Evolutionary conservation across 306 rosid species (phyloP).

Genomic region (Luffa acutangula): DNA sequence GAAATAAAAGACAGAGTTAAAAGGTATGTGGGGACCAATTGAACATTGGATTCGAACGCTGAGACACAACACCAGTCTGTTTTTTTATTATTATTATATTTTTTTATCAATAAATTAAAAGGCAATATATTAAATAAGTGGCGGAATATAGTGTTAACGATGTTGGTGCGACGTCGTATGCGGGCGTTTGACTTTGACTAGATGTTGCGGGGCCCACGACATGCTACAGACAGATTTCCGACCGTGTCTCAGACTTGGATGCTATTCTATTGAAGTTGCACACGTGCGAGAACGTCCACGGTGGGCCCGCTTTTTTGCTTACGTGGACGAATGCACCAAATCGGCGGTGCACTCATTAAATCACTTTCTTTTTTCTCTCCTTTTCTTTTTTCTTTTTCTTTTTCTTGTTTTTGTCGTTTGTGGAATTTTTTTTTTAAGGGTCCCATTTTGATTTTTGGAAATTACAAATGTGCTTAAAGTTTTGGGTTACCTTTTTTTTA

Average conservation of each 20-base stretch:
- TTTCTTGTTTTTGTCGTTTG: background rate
- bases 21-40: background rate
- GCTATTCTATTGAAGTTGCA: background rate
- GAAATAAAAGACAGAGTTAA: background rate
- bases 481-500: background rate
- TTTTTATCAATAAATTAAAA: background rate
- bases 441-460: background rate
- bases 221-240: conserved; percentile 21
- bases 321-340: background rate
- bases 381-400: background rate
- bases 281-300: background rate
- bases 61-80: background rate
- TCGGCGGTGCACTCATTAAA: background rate
- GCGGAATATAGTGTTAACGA: background rate
- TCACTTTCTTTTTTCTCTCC: background rate
- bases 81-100: background rate
- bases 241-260: conserved; percentile 18
- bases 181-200: background rate
- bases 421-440: background rate
- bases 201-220: background rate
- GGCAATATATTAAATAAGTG: background rate
- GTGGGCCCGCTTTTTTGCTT: background rate
- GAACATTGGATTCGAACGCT: background rate
- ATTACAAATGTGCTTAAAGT: background rate
- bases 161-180: conserved; percentile 5